phyloP scores from a whole-genome alignment of 768 basidiomycete species.

The Suillus plorans region DNA sequence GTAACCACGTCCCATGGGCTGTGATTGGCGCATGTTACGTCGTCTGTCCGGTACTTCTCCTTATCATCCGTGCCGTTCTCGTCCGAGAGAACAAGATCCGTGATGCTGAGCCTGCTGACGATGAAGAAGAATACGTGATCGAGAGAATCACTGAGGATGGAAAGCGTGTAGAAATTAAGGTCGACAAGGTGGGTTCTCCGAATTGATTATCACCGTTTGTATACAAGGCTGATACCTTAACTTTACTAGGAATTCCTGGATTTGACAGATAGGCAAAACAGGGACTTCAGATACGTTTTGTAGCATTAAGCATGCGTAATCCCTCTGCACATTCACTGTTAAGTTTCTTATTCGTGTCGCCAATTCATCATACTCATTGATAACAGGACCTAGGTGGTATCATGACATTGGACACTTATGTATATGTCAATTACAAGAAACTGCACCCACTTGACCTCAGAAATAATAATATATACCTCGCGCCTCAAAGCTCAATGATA shows the following conservation, averaged over 20 bases:
- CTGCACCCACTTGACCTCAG: not conserved
- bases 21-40: conserved; percentile 64
- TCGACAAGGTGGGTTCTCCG: conserved; percentile 51
- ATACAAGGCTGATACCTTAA: not conserved
- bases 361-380: not conserved
- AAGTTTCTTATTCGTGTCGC: not conserved
- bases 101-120: conserved; percentile 50
- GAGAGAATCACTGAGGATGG: conserved; percentile 48
- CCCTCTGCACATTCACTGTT: not conserved
- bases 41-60: conserved; percentile 39
- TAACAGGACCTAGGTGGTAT: not conserved
- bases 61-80: conserved; percentile 49
- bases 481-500: not conserved
- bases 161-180: conserved; percentile 48
- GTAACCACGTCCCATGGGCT: conserved; percentile 70
- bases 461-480: not conserved
- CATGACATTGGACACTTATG: not conserved
- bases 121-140: conserved; percentile 60
- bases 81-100: conserved; percentile 31
- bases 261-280: conserved; percentile 70
- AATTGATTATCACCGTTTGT: not conserved
- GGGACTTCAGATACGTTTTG: conserved; percentile 71
- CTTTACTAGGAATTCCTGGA: conserved; percentile 62
- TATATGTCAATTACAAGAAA: not conserved
- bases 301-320: conserved; percentile 23